These are phyloP conservation scores for Tylopilus balloui DNA, from an alignment of 768 basidiomycete genomes.

Conservation along the genomic window DNA sequence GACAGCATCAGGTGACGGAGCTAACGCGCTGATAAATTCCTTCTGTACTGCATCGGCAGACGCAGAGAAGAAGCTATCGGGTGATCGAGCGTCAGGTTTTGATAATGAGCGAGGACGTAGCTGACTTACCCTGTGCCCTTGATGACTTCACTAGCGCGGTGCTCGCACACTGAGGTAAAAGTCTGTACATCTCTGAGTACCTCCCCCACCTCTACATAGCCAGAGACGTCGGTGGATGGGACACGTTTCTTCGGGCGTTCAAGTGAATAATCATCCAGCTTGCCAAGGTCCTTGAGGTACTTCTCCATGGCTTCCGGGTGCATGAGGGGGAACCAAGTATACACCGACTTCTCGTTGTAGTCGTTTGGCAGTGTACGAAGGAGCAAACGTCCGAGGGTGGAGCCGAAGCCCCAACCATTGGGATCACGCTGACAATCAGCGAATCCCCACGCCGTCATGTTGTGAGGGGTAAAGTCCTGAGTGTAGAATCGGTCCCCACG, in stretches of 20 bases:
- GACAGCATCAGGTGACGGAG: slow-evolving; percentile 42
- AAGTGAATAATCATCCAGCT: slow-evolving; percentile 52
- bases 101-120: background rate
- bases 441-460: slow-evolving; percentile 82
- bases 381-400: slow-evolving; percentile 65
- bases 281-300: slow-evolving; percentile 52
- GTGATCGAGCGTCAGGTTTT: background rate
- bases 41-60: slow-evolving; percentile 40
- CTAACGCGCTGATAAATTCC: slow-evolving; percentile 48
- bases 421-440: slow-evolving; percentile 76
- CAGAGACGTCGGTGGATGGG: slow-evolving; percentile 33
- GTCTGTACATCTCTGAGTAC: slow-evolving; percentile 44
- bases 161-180: slow-evolving; percentile 49
- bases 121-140: slow-evolving; percentile 52
- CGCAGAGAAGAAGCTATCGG: slow-evolving; percentile 61
- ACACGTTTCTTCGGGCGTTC: slow-evolving; percentile 40
- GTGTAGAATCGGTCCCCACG: slow-evolving; percentile 83
- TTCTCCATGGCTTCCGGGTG: slow-evolving; percentile 65
- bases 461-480: slow-evolving; percentile 74
- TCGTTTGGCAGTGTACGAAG: slow-evolving; percentile 69
- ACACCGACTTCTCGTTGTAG: slow-evolving; percentile 64
- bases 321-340: slow-evolving; percentile 88
- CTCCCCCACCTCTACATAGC: slow-evolving; percentile 48
- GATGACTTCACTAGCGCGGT: slow-evolving; percentile 50
- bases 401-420: slow-evolving; percentile 66